Percentiles rank a stretch among this genome's conserved stretches.
phyloP scores from a whole-genome alignment of 2,329 filamentous ascomycete species.

The Pseudocercospora pini-densiflorae region DNA sequence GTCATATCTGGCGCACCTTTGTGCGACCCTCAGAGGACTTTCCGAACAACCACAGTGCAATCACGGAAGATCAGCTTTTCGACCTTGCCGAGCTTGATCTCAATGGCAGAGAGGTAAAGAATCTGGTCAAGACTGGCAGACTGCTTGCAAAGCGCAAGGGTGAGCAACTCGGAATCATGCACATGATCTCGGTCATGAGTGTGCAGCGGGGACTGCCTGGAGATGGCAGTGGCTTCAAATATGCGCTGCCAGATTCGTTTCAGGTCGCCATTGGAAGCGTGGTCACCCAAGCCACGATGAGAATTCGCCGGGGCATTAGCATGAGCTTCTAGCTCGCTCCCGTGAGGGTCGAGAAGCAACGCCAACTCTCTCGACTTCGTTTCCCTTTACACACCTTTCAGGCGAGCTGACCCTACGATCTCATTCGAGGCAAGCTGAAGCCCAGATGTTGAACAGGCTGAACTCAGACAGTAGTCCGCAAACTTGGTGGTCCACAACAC shows the following conservation, averaged over 20 bases:
- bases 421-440: no score
- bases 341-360: background rate
- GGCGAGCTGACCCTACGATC: no score
- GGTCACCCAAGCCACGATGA: conserved; percentile 9
- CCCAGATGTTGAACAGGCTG: no score
- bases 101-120: conserved; percentile 25
- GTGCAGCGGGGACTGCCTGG: conserved; percentile 15
- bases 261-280: conserved; percentile 5
- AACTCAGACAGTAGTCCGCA: no score
- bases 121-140: conserved; percentile 23
- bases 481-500: no score
- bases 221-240: conserved; percentile 9
- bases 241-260: conserved; percentile 10
- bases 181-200: conserved; percentile 20
- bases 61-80: conserved; percentile 21
- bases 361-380: background rate
- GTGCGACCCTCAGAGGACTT: conserved; percentile 20
- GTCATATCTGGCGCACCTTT: conserved; percentile 35
- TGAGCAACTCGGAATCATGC: conserved; percentile 15
- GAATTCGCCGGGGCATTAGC: conserved; percentile 2
- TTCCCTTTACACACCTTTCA: background rate
- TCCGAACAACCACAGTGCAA: conserved; percentile 15
- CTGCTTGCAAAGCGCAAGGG: conserved; percentile 23
- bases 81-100: conserved; percentile 20
- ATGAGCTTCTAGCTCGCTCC: background rate